Evolutionary conservation across 2,329 filamentous ascomycete genomes (phyloP).

Genomic region (Xylariaceae sp.): DNA sequence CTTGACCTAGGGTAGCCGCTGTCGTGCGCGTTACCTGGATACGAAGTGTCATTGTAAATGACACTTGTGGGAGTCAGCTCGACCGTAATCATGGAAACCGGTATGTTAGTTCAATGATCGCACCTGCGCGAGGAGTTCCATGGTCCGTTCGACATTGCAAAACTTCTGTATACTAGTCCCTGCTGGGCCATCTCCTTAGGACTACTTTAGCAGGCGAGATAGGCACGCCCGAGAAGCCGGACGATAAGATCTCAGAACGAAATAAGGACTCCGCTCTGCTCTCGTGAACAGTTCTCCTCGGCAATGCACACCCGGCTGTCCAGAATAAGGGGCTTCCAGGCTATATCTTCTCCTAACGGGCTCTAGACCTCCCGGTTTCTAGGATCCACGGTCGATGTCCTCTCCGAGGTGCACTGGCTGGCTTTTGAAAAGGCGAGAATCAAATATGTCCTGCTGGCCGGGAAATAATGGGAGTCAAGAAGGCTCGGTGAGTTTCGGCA

Average conservation of each 20-base stretch:
- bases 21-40: slow-evolving; percentile 31
- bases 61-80: slow-evolving; percentile 37
- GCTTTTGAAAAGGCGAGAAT: slow-evolving; percentile 26
- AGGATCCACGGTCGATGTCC: slow-evolving; percentile 25
- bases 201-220: slow-evolving; percentile 18
- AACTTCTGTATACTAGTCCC: slow-evolving; percentile 51
- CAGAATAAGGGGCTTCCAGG: slow-evolving; percentile 10
- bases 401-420: slow-evolving; percentile 25
- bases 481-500: slow-evolving; percentile 27
- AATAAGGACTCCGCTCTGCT: slow-evolving; percentile 25
- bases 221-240: slow-evolving; percentile 17
- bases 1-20: slow-evolving; percentile 36
- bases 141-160: slow-evolving; percentile 50
- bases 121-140: slow-evolving; percentile 59
- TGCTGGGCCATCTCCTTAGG: slow-evolving; percentile 34
- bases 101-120: slow-evolving; percentile 38
- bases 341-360: slow-evolving; percentile 19
- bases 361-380: slow-evolving; percentile 22
- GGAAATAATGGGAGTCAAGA: slow-evolving; percentile 24
- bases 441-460: slow-evolving; percentile 19
- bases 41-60: slow-evolving; percentile 36
- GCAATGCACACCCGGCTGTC: slow-evolving; percentile 19
- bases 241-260: slow-evolving; percentile 21
- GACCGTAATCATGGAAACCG: slow-evolving; percentile 23
- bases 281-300: slow-evolving; percentile 17